Evolutionary conservation across 345 rosid species (phyloP).

Genomic region (Eucalyptus sp.): DNA sequence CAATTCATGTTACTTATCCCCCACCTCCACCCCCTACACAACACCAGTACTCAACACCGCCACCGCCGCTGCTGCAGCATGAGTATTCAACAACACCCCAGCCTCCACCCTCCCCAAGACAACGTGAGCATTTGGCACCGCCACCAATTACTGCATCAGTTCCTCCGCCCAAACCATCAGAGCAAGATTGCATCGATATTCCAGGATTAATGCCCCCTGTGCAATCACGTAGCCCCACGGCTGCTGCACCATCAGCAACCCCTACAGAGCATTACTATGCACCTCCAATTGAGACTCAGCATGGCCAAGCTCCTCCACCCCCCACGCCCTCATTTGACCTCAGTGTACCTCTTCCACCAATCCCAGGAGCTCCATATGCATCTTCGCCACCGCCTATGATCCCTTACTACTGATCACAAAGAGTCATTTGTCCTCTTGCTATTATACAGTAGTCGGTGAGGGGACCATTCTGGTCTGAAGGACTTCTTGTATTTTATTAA

Average conservation of each 20-base stretch:
- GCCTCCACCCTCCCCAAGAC: background rate
- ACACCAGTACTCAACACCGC: background rate
- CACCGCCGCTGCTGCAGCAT: background rate
- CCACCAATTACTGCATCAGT: slow-evolving; percentile 1
- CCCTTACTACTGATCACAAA: background rate
- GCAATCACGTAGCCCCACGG: background rate
- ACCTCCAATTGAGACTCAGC: background rate
- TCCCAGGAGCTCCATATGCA: slow-evolving; percentile 14
- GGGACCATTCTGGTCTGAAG: background rate
- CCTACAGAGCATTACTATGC: background rate
- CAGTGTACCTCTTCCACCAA: slow-evolving; percentile 8
- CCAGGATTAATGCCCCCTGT: background rate
- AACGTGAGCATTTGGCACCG: background rate
- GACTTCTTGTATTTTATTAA: background rate
- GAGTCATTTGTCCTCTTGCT: background rate
- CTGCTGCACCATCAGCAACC: background rate
- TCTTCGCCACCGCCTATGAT: slow-evolving; percentile 34
- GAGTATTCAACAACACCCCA: background rate
- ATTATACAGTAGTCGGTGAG: background rate
- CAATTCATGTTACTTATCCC: background rate
- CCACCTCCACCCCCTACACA: background rate
- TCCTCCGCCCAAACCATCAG: slow-evolving; percentile 11
- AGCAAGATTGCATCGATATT: background rate
- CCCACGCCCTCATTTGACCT: slow-evolving; percentile 10
- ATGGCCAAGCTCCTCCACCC: background rate